A percentile compares a stretch with the other conserved stretches of the same genome.
These are phyloP conservation scores for Avena sativa DNA, from an alignment of 176 grass and related monocot species.

Conservation along the genomic window DNA sequence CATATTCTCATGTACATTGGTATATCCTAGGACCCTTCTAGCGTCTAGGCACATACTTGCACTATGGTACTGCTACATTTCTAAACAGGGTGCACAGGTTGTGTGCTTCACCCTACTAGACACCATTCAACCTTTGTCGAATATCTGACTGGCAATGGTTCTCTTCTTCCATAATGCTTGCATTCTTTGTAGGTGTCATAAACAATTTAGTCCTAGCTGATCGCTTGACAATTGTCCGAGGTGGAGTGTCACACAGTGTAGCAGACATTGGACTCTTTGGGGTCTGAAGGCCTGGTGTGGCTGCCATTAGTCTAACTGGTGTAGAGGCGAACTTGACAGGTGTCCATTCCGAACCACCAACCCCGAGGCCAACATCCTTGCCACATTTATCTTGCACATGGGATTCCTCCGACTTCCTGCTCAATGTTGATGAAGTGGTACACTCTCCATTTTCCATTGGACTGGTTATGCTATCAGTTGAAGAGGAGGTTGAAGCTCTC, in stretches of 20 bases:
- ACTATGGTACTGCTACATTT: not conserved
- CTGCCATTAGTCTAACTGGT: constrained; percentile 59
- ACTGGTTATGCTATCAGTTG: constrained; percentile 12
- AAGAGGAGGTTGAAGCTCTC: constrained; percentile 14
- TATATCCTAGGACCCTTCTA: too few species aligned
- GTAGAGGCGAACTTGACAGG: constrained; percentile 69
- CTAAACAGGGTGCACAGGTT: not conserved
- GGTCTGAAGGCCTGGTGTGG: constrained; percentile 58
- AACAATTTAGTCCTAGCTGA: constrained; percentile 72
- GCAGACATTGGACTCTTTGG: constrained; percentile 56
- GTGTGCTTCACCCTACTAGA: constrained; percentile 31
- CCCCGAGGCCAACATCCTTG: constrained; percentile 23
- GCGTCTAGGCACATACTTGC: too few species aligned
- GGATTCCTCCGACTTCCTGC: constrained; percentile 18
- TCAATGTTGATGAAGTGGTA: constrained; percentile 17
- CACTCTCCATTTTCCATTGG: not conserved
- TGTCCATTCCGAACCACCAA: constrained; percentile 50
- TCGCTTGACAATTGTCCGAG: constrained; percentile 49
- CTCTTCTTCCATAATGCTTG: constrained; percentile 33
- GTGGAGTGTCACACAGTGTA: constrained; percentile 31
- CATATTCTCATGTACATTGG: too few species aligned
- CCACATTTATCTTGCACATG: not conserved
- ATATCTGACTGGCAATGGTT: constrained; percentile 56
- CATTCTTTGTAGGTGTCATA: constrained; percentile 65
- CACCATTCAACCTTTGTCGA: constrained; percentile 61